Evolutionary conservation across 2,329 filamentous ascomycete species (phyloP).

Genomic region (Cyclaneusma minus): DNA sequence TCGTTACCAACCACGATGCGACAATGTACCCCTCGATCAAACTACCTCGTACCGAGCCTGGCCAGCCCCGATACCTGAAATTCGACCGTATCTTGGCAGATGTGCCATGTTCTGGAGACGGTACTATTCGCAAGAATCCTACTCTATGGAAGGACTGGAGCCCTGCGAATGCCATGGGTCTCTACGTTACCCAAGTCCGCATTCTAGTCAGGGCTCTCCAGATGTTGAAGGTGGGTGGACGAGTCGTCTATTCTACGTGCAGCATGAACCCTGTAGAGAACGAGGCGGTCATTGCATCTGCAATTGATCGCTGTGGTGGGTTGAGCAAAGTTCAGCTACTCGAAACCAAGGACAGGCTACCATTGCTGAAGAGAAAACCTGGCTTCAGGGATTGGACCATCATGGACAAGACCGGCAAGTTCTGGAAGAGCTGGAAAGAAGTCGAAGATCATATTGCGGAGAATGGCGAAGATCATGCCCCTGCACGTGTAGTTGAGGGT

Average conservation of each 20-base stretch:
- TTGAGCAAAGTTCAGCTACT: slow-evolving; percentile 66
- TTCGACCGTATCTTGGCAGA: slow-evolving; percentile 95
- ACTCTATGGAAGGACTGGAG: slow-evolving; percentile 94
- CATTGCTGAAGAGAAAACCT: slow-evolving; percentile 57
- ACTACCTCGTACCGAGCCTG: slow-evolving; percentile 46
- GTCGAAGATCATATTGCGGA: slow-evolving; percentile 53
- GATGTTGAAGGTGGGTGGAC: slow-evolving; percentile 87
- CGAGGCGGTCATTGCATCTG: slow-evolving; percentile 76
- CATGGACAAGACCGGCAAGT: slow-evolving; percentile 69
- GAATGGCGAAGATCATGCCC: slow-evolving; percentile 39
- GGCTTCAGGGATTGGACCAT: slow-evolving; percentile 78
- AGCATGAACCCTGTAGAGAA: slow-evolving; percentile 98
- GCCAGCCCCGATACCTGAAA: slow-evolving; percentile 63
- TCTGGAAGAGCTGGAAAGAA: slow-evolving; percentile 72
- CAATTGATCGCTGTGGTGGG: slow-evolving; percentile 82
- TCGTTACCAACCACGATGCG: slow-evolving; percentile 96
- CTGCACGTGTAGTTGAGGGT: slow-evolving; percentile 55
- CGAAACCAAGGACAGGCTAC: slow-evolving; percentile 66
- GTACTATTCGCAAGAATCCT: slow-evolving; percentile 83
- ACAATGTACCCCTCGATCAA: slow-evolving; percentile 89
- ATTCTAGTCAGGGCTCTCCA: slow-evolving; percentile 87
- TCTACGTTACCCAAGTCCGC: slow-evolving; percentile 74
- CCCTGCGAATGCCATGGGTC: slow-evolving; percentile 70
- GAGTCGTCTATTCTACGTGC: slow-evolving; percentile 95
- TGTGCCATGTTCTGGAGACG: slow-evolving; percentile 92